Conservation (phyloP, 371 early-diverging fungal species). For the Apophysomyces sp. region DNA sequence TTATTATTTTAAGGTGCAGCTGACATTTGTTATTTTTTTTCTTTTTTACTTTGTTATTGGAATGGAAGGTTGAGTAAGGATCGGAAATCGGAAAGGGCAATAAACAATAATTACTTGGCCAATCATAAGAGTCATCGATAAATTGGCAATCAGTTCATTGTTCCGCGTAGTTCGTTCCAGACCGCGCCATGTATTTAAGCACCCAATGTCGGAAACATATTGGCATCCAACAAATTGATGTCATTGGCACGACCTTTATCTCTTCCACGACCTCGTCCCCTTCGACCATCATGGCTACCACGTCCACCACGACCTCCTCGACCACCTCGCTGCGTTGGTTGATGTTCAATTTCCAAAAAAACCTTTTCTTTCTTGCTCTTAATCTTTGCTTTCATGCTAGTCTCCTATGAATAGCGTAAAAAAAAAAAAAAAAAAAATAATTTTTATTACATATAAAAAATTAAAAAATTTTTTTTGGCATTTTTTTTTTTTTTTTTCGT, state of each 20-base stretch:
- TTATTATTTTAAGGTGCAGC: background rate
- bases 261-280: slow-evolving; percentile 28
- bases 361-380: slow-evolving; percentile 41
- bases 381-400: slow-evolving; percentile 17
- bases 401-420: too few species aligned
- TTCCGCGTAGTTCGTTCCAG: background rate
- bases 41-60: background rate
- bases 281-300: slow-evolving; percentile 19
- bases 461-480: slow-evolving; percentile 1
- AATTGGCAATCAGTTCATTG: slow-evolving; percentile 2
- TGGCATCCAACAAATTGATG: slow-evolving; percentile 69
- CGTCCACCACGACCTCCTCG: slow-evolving; percentile 22
- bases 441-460: background rate
- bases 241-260: slow-evolving; percentile 29
- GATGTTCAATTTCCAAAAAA: slow-evolving; percentile 18
- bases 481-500: slow-evolving; percentile 3
- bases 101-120: background rate
- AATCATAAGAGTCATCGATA: background rate
- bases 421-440: background rate
- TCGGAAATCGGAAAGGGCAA: background rate
- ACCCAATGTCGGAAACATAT: slow-evolving; percentile 77
- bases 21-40: background rate
- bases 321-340: slow-evolving; percentile 10
- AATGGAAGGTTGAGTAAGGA: background rate
- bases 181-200: slow-evolving; percentile 23